Percentiles rank a stretch among this genome's conserved stretches.
phyloP scores from a whole-genome alignment of 1,284 basidiomycete species.

The Neonothopanus nambi region DNA sequence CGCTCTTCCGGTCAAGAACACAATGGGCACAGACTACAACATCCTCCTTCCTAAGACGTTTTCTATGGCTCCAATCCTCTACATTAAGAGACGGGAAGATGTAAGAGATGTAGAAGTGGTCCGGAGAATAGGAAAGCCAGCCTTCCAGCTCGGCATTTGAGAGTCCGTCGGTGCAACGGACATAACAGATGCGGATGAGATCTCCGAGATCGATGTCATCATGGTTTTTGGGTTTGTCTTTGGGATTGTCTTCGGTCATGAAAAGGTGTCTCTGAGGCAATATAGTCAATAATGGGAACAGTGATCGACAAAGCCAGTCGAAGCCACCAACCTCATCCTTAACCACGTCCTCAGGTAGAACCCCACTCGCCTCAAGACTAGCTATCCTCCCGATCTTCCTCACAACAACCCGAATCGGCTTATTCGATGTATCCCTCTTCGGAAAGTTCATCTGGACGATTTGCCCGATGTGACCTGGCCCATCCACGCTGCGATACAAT shows the following conservation, averaged over 20 bases:
- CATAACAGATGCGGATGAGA: slow-evolving; percentile 50
- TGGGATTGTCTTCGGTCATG: slow-evolving; percentile 53
- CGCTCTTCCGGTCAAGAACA: slow-evolving; percentile 32
- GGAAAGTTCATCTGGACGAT: slow-evolving; percentile 2
- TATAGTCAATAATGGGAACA: neutral
- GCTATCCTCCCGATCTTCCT: slow-evolving; percentile 15
- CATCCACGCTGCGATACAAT: slow-evolving; percentile 38
- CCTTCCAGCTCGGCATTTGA: slow-evolving; percentile 30
- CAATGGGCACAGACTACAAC: slow-evolving; percentile 50
- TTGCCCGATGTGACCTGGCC: slow-evolving; percentile 30
- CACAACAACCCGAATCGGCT: slow-evolving; percentile 1
- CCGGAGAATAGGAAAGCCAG: slow-evolving; percentile 54
- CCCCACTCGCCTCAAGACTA: neutral
- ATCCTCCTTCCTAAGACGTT: slow-evolving; percentile 30
- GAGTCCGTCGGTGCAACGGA: slow-evolving; percentile 28
- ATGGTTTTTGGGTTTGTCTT: slow-evolving; percentile 48
- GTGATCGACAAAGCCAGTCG: neutral
- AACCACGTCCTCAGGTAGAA: slow-evolving; percentile 8
- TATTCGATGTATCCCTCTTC: neutral
- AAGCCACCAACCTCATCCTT: slow-evolving; percentile 30
- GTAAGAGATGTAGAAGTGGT: slow-evolving; percentile 58
- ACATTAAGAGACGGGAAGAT: slow-evolving; percentile 43
- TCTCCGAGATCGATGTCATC: slow-evolving; percentile 32
- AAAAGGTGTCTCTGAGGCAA: slow-evolving; percentile 50
- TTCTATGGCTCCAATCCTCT: slow-evolving; percentile 38